These are phyloP conservation scores for Ochetophila trinervis DNA, from an alignment of 306 rosid species.

Conservation along the genomic window DNA sequence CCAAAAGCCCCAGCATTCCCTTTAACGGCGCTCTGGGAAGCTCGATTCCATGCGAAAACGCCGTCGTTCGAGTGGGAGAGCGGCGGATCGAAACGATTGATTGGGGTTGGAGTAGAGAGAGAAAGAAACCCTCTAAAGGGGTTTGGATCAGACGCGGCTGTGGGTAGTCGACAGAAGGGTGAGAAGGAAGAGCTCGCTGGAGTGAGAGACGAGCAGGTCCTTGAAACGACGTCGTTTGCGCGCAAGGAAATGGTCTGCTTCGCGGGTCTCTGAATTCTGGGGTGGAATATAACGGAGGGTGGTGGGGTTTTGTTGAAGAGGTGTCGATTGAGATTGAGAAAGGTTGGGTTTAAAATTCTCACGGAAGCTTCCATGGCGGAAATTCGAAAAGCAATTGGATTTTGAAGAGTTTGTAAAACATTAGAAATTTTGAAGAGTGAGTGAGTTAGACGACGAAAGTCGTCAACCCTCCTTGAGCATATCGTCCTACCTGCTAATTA, in stretches of 20 bases:
- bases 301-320: constrained; percentile 35
- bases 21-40: constrained; percentile 24
- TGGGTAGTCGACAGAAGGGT: constrained; percentile 16
- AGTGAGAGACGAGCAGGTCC: constrained; percentile 21
- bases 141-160: constrained; percentile 11
- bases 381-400: neutral
- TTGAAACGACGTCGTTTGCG: constrained; percentile 4
- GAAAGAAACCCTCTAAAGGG: constrained; percentile 43
- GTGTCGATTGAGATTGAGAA: constrained; percentile 39
- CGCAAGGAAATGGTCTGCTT: constrained; percentile 18
- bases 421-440: too few relatives aligned
- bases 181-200: constrained; percentile 30
- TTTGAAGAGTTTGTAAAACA: too few relatives aligned
- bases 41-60: constrained; percentile 41
- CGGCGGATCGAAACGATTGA: constrained; percentile 23
- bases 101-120: constrained; percentile 32
- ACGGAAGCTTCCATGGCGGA: constrained; percentile 56
- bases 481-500: too few relatives aligned
- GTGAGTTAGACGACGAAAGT: too few relatives aligned
- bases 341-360: constrained; percentile 29
- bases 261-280: constrained; percentile 1
- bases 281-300: neutral
- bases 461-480: too few relatives aligned
- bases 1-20: constrained; percentile 26
- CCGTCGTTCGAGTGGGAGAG: constrained; percentile 26